Conservation (phyloP, 2,329 filamentous ascomycete genomes). For the Aureobasidium sp. region DNA sequence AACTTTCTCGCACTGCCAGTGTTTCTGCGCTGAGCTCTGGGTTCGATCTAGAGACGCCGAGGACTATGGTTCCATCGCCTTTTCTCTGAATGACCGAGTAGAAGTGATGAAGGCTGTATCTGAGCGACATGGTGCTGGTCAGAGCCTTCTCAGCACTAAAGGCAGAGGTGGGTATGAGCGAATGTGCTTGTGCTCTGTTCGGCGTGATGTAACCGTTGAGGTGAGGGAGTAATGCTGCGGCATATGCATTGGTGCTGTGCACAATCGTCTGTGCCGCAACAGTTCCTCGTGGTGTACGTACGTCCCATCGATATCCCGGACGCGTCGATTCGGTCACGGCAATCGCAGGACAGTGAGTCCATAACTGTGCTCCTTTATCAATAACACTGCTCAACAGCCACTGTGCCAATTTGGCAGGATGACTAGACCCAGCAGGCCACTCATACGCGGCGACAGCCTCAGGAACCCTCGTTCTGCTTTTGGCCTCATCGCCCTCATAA, state of each 20-base stretch:
- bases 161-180: slow-evolving; percentile 35
- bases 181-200: slow-evolving; percentile 40
- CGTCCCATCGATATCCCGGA: slow-evolving; percentile 25
- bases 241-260: slow-evolving; percentile 38
- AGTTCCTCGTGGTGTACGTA: slow-evolving; percentile 31
- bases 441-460: slow-evolving; percentile 42
- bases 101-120: slow-evolving; percentile 42
- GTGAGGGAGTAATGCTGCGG: slow-evolving; percentile 33
- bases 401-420: slow-evolving; percentile 45
- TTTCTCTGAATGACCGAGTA: slow-evolving; percentile 44
- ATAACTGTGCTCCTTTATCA: slow-evolving; percentile 34
- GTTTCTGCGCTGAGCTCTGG: slow-evolving; percentile 26
- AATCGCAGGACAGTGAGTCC: slow-evolving; percentile 38
- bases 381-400: slow-evolving; percentile 38
- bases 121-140: slow-evolving; percentile 39
- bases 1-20: slow-evolving; percentile 25
- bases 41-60: slow-evolving; percentile 39
- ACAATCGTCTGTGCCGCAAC: slow-evolving; percentile 28
- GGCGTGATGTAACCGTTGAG: slow-evolving; percentile 34
- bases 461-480: slow-evolving; percentile 31
- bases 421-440: slow-evolving; percentile 45
- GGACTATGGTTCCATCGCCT: slow-evolving; percentile 38
- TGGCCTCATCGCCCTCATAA: slow-evolving; percentile 36
- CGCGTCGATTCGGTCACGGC: slow-evolving; percentile 19
- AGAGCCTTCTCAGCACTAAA: slow-evolving; percentile 32